Conservation (phyloP, 2,329 filamentous ascomycete genomes). For the Cladosporium sp. region DNA sequence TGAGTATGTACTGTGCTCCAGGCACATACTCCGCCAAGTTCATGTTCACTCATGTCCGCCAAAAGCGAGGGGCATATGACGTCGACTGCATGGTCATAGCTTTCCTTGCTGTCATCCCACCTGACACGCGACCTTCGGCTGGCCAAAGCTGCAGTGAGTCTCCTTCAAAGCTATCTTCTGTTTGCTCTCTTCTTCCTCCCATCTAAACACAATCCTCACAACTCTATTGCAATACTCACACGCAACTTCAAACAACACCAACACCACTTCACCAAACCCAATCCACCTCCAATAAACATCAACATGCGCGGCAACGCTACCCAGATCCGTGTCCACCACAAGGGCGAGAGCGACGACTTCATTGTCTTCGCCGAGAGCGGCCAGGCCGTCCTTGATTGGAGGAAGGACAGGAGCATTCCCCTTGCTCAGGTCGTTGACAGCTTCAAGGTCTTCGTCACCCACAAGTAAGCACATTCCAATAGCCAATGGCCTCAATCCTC, state of each 20-base stretch:
- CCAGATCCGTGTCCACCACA: slow-evolving; percentile 79
- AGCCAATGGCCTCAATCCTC: background rate
- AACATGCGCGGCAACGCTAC: slow-evolving; percentile 60
- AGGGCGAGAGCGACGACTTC: slow-evolving; percentile 68
- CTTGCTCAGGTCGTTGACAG: slow-evolving; percentile 79
- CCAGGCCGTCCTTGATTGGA: slow-evolving; percentile 73
- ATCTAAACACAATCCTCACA: slow-evolving; percentile 2
- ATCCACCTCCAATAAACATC: slow-evolving; percentile 18
- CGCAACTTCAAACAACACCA: background rate
- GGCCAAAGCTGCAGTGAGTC: slow-evolving; percentile 9
- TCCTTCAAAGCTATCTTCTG: slow-evolving; percentile 2
- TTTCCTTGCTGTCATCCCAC: slow-evolving; percentile 11
- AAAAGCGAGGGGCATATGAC: too few relatives aligned
- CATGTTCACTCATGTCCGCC: too few relatives aligned
- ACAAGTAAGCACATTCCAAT: slow-evolving; percentile 61
- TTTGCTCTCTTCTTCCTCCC: background rate
- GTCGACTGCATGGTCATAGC: slow-evolving; percentile 6
- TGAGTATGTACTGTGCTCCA: too few relatives aligned
- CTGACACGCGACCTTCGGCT: slow-evolving; percentile 10
- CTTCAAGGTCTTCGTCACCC: slow-evolving; percentile 86
- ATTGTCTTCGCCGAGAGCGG: slow-evolving; percentile 60
- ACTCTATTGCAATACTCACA: background rate
- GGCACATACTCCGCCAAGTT: too few relatives aligned
- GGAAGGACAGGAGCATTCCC: slow-evolving; percentile 70
- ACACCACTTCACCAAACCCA: slow-evolving; percentile 36